A percentile compares a stretch with the other conserved stretches of the same genome.
These are phyloP conservation scores for Coemansia sp. DNA, from an alignment of 192 early-diverging fungal genomes.

Conservation along the genomic window DNA sequence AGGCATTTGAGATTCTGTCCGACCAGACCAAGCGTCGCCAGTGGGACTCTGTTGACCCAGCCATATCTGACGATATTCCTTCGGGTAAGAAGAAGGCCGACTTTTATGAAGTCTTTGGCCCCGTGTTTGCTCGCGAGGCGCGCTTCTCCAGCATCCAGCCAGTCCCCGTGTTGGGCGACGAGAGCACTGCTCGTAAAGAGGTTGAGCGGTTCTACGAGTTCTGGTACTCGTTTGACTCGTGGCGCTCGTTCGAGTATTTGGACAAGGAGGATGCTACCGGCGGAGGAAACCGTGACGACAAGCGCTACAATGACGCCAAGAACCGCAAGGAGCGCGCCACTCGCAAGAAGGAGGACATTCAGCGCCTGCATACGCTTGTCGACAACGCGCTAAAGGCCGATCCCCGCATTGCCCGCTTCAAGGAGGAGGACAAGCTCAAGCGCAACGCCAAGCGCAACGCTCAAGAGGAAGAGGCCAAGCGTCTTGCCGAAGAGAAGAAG, in stretches of 20 bases:
- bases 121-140: conserved; percentile 84
- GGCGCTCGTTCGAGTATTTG: conserved; percentile 96
- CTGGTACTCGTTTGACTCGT: conserved; percentile 90
- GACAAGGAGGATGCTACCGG: conserved; percentile 95
- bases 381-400: conserved; percentile 82
- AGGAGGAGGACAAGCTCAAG: conserved; percentile 84
- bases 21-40: conserved; percentile 87
- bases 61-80: conserved; percentile 72
- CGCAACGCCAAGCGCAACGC: conserved; percentile 90
- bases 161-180: conserved; percentile 80
- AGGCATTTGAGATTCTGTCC: conserved; percentile 90
- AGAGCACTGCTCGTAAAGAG: conserved; percentile 57
- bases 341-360: conserved; percentile 97
- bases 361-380: conserved; percentile 80
- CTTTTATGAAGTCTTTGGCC: conserved; percentile 76
- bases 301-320: conserved; percentile 92
- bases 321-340: conserved; percentile 90
- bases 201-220: conserved; percentile 86
- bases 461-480: conserved; percentile 68
- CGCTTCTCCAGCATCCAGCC: conserved; percentile 91
- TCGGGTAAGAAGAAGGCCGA: conserved; percentile 73
- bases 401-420: conserved; percentile 88
- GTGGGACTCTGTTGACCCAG: conserved; percentile 95
- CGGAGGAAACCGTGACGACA: conserved; percentile 93
- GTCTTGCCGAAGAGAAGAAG: conserved; percentile 53